Percentiles rank a stretch among this genome's conserved stretches.
These are phyloP conservation scores for Saccharomycopsis schoenii DNA, from an alignment of 805 yeast genomes.

Conservation along the genomic window DNA sequence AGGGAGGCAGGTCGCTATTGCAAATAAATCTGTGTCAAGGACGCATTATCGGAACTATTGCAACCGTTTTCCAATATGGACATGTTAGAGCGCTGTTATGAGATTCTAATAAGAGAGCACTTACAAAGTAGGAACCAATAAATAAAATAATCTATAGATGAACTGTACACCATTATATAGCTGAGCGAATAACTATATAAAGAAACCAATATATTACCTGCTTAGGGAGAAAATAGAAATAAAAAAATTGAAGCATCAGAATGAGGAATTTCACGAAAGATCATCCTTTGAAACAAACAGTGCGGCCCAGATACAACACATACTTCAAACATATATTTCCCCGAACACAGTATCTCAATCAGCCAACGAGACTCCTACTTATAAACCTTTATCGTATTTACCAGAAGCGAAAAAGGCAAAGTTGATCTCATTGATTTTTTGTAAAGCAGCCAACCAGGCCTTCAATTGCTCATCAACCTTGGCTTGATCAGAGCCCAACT, in stretches of 20 bases:
- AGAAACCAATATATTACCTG: neutral
- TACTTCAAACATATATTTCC: neutral
- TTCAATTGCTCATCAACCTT: constrained; percentile 55
- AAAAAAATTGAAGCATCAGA: neutral
- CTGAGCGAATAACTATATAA: neutral
- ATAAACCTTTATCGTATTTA: constrained; percentile 82
- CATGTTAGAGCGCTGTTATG: too few relatives aligned
- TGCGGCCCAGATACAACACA: neutral
- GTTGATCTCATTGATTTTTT: constrained; percentile 60
- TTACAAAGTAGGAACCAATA: neutral
- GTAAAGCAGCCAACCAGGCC: constrained; percentile 71
- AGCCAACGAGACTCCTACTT: constrained; percentile 18
- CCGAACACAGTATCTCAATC: too few relatives aligned
- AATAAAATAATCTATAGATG: neutral
- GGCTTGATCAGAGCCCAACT: constrained; percentile 68
- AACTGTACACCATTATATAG: neutral
- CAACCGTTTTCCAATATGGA: too few relatives aligned
- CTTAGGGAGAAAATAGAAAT: neutral
- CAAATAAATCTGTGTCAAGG: too few relatives aligned
- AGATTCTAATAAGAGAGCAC: neutral
- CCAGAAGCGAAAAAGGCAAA: constrained; percentile 69
- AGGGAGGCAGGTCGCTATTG: too few relatives aligned
- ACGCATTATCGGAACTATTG: too few relatives aligned
- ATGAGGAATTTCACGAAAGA: neutral
- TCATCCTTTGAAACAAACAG: neutral